phyloP scores from a whole-genome alignment of 495 filamentous ascomycete species.

The Oidiodendron maius region DNA sequence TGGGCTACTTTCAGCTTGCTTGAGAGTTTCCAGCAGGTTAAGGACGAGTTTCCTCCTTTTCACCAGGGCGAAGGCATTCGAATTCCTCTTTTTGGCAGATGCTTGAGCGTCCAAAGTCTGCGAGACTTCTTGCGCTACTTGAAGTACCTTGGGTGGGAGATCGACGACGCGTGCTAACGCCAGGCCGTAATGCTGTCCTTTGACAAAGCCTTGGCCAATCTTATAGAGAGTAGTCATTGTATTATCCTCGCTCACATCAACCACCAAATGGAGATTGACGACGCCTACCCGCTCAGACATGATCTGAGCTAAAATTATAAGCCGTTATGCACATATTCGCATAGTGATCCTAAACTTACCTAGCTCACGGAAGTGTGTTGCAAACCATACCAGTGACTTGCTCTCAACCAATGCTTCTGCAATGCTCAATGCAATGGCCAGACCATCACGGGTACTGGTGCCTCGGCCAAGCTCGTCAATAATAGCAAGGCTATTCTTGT shows the following conservation, averaged over 20 bases:
- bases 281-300: constrained; percentile 69
- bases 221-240: constrained; percentile 83
- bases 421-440: constrained; percentile 84
- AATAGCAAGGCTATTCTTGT: constrained; percentile 69
- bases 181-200: constrained; percentile 73
- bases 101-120: constrained; percentile 48
- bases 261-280: constrained; percentile 73
- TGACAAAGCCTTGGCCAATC: constrained; percentile 60
- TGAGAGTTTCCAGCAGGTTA: constrained; percentile 67
- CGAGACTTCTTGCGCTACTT: constrained; percentile 61
- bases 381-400: constrained; percentile 78
- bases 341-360: constrained; percentile 25
- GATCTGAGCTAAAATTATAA: constrained; percentile 49
- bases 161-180: constrained; percentile 70
- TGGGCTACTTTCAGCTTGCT: constrained; percentile 58
- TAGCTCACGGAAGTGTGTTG: constrained; percentile 84
- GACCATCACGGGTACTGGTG: constrained; percentile 82
- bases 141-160: constrained; percentile 60
- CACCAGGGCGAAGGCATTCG: constrained; percentile 48
- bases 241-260: constrained; percentile 50
- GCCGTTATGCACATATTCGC: not conserved
- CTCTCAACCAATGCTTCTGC: constrained; percentile 80
- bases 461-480: constrained; percentile 92
- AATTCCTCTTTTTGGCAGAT: constrained; percentile 47
- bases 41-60: constrained; percentile 67